Evolutionary conservation across 495 filamentous ascomycete genomes (phyloP), one percentile per base, ranked within the genome.

Genomic region (Daldinia caldariorum): DNA sequence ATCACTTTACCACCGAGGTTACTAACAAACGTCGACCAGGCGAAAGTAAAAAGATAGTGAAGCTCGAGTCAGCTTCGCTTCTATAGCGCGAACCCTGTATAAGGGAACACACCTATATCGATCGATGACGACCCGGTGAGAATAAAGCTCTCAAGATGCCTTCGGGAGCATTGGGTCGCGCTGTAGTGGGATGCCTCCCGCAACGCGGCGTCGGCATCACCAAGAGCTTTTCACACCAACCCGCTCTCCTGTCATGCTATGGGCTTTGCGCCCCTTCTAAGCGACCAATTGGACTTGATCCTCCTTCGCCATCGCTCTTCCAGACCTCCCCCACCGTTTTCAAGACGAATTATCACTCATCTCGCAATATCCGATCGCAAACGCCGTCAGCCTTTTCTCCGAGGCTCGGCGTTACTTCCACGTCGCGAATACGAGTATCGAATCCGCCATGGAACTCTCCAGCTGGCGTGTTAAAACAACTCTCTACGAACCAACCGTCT

Each of bases 141-240:
- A 61, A 58, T 72, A 72, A 62, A 69, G 65, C 65, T 39, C 70
- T 62, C 58, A 72, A 69, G 61, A 72, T 72, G 70, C 65, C 70
- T 58, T 72, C 70, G 65, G 54, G 54, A 72, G 50, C 70, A 53
- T 72, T 72, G 58, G 70, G 70, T 56, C 65, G 70, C 70, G 61
- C 70, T 50, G 39, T 65, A 47, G 57, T 58, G 61, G 69, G 69
- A 41, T 60, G 60, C 35, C 13, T 63, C 59, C 60, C 69, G 7
- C 65, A 53, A 54, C 61, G 70, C 61, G 70, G 65, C 54, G 65
- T 61, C 65, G 70, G 61, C 65, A 58, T 72, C 65, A 61, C 70
- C 58, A 72, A 69, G 56, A 37, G 9, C 53, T 50, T 68, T 51
- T 16, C 61, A 20, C 60, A 58, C 14, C 64, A 72, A 39, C 56